Conservation (phyloP, 805 yeast genomes). For the Nakazawaea ernobii region DNA sequence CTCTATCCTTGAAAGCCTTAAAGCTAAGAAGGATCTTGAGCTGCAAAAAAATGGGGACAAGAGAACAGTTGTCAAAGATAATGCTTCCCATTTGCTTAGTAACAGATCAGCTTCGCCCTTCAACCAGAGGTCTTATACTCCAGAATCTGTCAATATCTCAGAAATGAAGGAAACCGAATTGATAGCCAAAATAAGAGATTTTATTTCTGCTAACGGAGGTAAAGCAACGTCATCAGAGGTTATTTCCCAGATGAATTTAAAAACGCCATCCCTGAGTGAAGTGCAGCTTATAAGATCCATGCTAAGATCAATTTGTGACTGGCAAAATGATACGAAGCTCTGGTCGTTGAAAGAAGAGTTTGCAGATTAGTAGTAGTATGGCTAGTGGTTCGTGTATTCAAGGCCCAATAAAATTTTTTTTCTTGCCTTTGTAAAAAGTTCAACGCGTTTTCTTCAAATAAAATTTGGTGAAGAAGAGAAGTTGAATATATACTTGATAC, state of each 20-base stretch:
- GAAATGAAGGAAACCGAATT: slow-evolving; percentile 12
- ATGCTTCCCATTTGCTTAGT: neutral
- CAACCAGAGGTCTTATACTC: neutral
- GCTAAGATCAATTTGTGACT: slow-evolving; percentile 59
- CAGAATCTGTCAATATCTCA: neutral
- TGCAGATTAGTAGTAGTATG: slow-evolving; percentile 11
- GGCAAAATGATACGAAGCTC: slow-evolving; percentile 53
- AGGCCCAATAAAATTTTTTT: neutral
- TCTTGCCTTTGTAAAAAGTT: neutral
- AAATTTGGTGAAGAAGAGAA: neutral
- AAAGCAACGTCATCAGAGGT: slow-evolving; percentile 27
- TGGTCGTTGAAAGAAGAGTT: slow-evolving; percentile 65
- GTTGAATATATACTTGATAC: neutral
- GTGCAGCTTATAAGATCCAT: slow-evolving; percentile 61
- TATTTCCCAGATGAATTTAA: slow-evolving; percentile 21
- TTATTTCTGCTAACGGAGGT: slow-evolving; percentile 22
- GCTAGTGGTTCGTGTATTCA: neutral
- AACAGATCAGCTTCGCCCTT: neutral
- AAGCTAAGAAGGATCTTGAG: slow-evolving; percentile 34
- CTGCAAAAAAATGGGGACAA: slow-evolving; percentile 15
- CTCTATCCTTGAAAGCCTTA: slow-evolving; percentile 43
- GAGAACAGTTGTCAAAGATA: neutral
- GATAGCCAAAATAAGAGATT: slow-evolving; percentile 18
- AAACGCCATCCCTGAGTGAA: slow-evolving; percentile 43
- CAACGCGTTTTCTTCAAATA: slow-evolving; percentile 1